A percentile compares a stretch with the other conserved stretches of the same genome.
phyloP scores from a whole-genome alignment of 495 filamentous ascomycete genomes.

The Aspergillus kassunensis region DNA sequence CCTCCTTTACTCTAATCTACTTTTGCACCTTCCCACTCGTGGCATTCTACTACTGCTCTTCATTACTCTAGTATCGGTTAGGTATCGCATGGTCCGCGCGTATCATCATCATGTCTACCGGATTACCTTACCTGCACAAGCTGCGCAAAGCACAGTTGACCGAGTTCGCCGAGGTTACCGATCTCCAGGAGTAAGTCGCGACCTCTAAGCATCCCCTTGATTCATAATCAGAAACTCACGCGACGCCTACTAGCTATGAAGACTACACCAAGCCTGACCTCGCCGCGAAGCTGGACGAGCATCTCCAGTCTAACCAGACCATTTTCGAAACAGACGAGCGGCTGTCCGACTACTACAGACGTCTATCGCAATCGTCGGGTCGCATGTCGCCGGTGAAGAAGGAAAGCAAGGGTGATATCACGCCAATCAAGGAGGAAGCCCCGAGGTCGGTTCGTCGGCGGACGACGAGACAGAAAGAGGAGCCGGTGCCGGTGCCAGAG shows the following conservation, averaged over 20 bases:
- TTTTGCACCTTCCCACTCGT: background rate
- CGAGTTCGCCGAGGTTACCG: constrained; percentile 69
- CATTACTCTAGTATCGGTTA: constrained; percentile 24
- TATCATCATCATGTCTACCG: constrained; percentile 48
- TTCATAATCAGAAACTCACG: background rate
- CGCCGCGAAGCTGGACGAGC: constrained; percentile 67
- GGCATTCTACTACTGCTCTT: constrained; percentile 3
- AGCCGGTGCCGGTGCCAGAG: constrained; percentile 27
- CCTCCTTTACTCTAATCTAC: background rate
- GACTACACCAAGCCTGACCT: constrained; percentile 78
- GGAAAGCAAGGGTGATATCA: constrained; percentile 38
- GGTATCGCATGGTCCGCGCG: constrained; percentile 45
- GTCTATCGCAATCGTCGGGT: constrained; percentile 44
- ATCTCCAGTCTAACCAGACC: constrained; percentile 61
- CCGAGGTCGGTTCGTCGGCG: constrained; percentile 29
- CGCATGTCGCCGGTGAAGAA: constrained; percentile 72
- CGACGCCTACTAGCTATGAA: constrained; percentile 54
- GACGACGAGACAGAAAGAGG: constrained; percentile 36
- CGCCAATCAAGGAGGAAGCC: constrained; percentile 30
- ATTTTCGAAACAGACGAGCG: constrained; percentile 57
- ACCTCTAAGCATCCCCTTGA: constrained; percentile 4
- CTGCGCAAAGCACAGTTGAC: constrained; percentile 80
- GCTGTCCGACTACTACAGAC: constrained; percentile 74
- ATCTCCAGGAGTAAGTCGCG: constrained; percentile 64
- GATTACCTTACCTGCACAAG: constrained; percentile 68